Evolutionary conservation across 2,329 filamentous ascomycete species (phyloP).

Genomic region (Gyromitra esculenta): DNA sequence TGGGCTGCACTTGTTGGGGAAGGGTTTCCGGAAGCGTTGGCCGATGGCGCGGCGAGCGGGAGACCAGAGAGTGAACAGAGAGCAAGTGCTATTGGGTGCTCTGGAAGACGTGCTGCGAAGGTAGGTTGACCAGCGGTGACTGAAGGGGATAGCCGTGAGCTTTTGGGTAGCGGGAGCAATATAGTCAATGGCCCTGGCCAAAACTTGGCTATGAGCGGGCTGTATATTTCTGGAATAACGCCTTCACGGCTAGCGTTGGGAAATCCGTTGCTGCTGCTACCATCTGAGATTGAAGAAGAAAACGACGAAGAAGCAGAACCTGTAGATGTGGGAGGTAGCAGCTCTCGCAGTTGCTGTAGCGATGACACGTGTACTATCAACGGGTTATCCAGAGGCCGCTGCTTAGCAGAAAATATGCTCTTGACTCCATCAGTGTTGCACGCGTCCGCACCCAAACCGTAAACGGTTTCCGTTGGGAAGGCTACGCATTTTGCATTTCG

Average conservation of each 20-base stretch:
- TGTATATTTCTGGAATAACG: conserved; percentile 77
- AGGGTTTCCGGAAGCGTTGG: conserved; percentile 92
- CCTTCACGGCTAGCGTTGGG: conserved; percentile 55
- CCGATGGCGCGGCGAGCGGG: conserved; percentile 89
- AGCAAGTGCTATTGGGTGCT: conserved; percentile 81
- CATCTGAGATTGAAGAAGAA: conserved; percentile 47
- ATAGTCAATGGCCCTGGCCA: conserved; percentile 97
- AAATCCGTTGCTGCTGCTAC: conserved; percentile 53
- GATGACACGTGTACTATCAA: conserved; percentile 93
- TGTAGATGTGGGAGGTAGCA: conserved; percentile 64
- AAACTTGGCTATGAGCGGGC: conserved; percentile 79
- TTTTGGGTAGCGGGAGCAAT: conserved; percentile 77
- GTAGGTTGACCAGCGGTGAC: conserved; percentile 86
- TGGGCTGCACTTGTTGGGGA: conserved; percentile 91
- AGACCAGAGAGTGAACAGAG: conserved; percentile 81
- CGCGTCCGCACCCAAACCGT: conserved; percentile 95
- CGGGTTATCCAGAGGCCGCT: conserved; percentile 90
- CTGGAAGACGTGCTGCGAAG: conserved; percentile 91
- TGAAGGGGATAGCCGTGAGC: conserved; percentile 81
- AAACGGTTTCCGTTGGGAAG: conserved; percentile 97
- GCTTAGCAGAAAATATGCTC: conserved; percentile 93
- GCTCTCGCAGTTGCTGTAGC: conserved; percentile 74
- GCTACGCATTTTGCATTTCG: conserved; percentile 80
- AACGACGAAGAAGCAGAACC: conserved; percentile 53
- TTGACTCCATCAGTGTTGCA: conserved; percentile 83